Base-by-base conservation (phyloP, 2,329 filamentous ascomycete genomes). In the Sporothrix curviconia region DNA sequence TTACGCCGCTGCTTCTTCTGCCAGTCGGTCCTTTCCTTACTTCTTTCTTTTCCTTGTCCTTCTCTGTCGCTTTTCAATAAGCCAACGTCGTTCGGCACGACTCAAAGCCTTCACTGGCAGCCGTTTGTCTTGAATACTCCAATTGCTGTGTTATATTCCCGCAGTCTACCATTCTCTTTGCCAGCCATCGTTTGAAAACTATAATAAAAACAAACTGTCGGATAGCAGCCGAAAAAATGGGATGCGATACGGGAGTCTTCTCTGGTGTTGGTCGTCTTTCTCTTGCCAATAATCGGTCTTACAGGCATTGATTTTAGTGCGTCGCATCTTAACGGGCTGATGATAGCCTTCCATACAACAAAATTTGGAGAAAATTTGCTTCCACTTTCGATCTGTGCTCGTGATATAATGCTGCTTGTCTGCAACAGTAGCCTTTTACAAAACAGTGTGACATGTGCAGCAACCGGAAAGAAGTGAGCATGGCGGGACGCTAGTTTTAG, bases 91-190 rank as follows among this genome's bases (percentile, higher is more conserved):
- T 34, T 43, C 37, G 47, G 50, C 25, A 40, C 49, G 49, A 44
- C 32, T 15, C 24, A 50, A 40, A 22, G 56, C 32, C 49, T 40
- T 34, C 15, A 24, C 8, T 22, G 42, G 49, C 49, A 53, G 49
- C 56, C 17, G 34, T 40, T 47, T 58, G 11, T 28, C 39, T 53
- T 58, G 49, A 46, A 49, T 42, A 53, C n/a, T 51, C 40, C 28
- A 19, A 14, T 37, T 52, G 30, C 22, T 57, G 37, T 52, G 37
- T 14, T 22, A 30, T 32, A 30, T 15, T 19, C 8, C 8, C 37
- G 47, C 15, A 8, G 8, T 15, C 2, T 32, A 8, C 37, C 34
- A 42, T 39, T 42, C 7, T 24, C 6, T 22, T 28, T 14, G 32
- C 15, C 34, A 7, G 22, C 46, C 25, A 17, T n/a, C n/a, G n/a